A percentile compares a stretch with the other conserved stretches of the same genome.
Conservation (phyloP, 331 rosid species). For the Saraca asoca region DNA sequence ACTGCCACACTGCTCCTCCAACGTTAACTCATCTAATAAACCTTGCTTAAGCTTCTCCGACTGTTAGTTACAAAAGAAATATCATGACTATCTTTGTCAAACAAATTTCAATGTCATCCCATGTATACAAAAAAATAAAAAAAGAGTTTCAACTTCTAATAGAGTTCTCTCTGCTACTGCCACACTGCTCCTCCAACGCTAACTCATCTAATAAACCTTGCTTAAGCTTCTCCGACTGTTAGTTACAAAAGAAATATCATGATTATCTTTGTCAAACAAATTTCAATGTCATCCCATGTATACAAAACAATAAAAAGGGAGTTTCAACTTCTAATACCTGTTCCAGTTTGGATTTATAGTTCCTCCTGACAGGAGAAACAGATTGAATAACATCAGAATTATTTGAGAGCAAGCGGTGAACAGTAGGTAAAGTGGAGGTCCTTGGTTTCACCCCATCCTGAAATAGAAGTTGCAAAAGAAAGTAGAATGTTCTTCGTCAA, state of each 20-base stretch:
- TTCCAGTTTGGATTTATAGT: slow-evolving; percentile 65
- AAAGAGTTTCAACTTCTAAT: slow-evolving; percentile 48
- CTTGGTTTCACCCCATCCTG: slow-evolving; percentile 63
- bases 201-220: slow-evolving; percentile 72
- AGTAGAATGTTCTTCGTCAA: slow-evolving; percentile 21
- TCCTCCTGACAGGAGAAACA: slow-evolving; percentile 61
- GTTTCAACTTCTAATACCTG: slow-evolving; percentile 47
- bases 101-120: neutral
- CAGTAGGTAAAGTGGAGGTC: slow-evolving; percentile 39
- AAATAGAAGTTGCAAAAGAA: slow-evolving; percentile 31
- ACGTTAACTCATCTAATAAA: slow-evolving; percentile 60
- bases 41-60: slow-evolving; percentile 80
- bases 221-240: slow-evolving; percentile 77
- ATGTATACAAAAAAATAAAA: neutral
- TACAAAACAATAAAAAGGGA: neutral
- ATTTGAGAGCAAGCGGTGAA: slow-evolving; percentile 42
- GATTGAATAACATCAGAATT: slow-evolving; percentile 51
- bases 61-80: slow-evolving; percentile 42
- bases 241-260: slow-evolving; percentile 16
- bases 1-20: slow-evolving; percentile 77
- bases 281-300: neutral
- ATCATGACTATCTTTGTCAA: slow-evolving; percentile 13
- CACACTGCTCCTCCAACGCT: slow-evolving; percentile 73
- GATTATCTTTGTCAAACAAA: slow-evolving; percentile 8
- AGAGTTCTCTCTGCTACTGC: slow-evolving; percentile 68